Evolutionary conservation across 192 early-diverging fungal species (phyloP), one percentile per base, ranked within the genome.

Genomic region (Funneliformis mosseae): DNA sequence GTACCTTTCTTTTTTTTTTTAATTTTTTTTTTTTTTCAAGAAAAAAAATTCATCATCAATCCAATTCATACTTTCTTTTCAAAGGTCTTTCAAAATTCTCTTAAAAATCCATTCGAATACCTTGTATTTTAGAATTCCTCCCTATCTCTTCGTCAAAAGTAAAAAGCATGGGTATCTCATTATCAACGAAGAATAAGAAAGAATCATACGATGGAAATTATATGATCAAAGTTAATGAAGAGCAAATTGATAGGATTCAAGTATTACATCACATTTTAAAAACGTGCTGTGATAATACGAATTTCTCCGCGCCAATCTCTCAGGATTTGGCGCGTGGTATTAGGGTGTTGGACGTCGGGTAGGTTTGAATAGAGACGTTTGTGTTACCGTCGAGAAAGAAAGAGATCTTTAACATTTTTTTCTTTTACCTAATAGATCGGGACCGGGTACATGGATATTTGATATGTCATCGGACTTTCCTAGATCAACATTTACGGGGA

Each of bases 371-470:
- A n/a, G n/a, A n/a, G n/a, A n/a, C n/a, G n/a, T n/a, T n/a, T n/a
- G n/a, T n/a, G n/a, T n/a, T n/a, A 33, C 33, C 33, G 33, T 3
- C 33, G 33, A 33, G 33, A n/a, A n/a, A n/a, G 33, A 33, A 33
- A 33, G 3, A 33, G 33, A 2, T 0, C 5, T 45, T 45, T 45
- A 10, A 45, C n/a, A 45, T 9, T 45, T 9, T 9, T 11, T 48
- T 48, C 14, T 55, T 18, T 4, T 55, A 5, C 14, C 5, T 18
- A 55, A 55, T 55, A 55, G 50, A 14, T 55, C 50, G 2, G 50
- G 50, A 18, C 11, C 74, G 12, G 74, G 74, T 6, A 46, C 74
- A 8, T 76, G 74, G 74, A 27, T 76, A 76, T 60, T 76, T 11
- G 45, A 76, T 14, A 27, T 55, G 12, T 41, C 74, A 10, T 27